Conservation (phyloP, 2,329 filamentous ascomycete genomes). For the Fusarium equiseti region DNA sequence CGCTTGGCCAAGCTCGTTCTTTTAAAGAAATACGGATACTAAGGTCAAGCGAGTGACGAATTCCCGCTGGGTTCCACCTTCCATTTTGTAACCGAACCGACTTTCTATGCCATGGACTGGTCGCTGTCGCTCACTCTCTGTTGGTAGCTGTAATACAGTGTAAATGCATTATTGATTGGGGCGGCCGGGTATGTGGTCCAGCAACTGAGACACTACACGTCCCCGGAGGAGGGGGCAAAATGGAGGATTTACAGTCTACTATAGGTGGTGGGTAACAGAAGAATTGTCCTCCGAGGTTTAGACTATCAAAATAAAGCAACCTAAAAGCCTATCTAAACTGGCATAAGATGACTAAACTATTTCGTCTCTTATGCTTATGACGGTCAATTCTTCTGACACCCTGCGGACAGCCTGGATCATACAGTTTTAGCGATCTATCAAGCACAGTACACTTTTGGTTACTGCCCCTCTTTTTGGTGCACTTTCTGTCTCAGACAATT, state of each 20-base stretch:
- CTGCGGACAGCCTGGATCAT: not conserved
- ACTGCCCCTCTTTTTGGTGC: slow-evolving; percentile 11
- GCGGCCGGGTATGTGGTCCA: not conserved
- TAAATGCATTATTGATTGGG: not conserved
- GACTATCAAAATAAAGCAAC: too few species aligned
- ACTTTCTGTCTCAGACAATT: not conserved
- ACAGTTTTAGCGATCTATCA: slow-evolving; percentile 15
- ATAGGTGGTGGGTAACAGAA: too few species aligned
- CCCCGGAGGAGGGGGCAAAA: slow-evolving; percentile 1
- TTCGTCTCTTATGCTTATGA: too few species aligned
- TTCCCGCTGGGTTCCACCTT: slow-evolving; percentile 31
- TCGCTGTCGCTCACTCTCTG: not conserved
- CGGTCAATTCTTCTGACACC: too few species aligned
- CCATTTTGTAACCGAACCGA: not conserved
- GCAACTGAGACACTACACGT: slow-evolving; percentile 6
- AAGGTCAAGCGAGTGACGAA: slow-evolving; percentile 4
- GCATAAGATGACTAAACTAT: too few species aligned
- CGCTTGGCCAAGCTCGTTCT: slow-evolving; percentile 41
- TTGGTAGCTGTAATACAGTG: slow-evolving; percentile 33
- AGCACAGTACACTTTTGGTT: slow-evolving; percentile 1
- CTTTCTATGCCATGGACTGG: too few species aligned
- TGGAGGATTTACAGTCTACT: not conserved
- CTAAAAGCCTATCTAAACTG: too few species aligned
- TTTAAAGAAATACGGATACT: slow-evolving; percentile 14
- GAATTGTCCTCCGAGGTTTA: too few species aligned